Base-by-base conservation (phyloP, 805 yeast species). In the Starmerella bacillaris region DNA sequence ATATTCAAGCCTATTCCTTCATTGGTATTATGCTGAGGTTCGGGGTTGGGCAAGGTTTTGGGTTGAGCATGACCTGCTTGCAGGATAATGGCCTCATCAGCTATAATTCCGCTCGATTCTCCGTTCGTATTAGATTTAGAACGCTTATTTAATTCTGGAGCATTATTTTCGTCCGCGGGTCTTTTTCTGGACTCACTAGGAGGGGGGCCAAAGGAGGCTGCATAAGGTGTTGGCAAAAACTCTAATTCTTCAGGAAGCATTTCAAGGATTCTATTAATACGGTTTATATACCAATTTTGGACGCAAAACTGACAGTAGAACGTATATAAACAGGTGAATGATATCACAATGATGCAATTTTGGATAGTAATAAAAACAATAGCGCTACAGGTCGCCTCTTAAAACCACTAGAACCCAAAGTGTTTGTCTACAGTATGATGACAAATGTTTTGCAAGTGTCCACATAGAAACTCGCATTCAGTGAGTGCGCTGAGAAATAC, bases 161-260 rank as follows among this genome's bases (percentile, higher is more conserved):
- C 20, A 6, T 5, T 21, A 16, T 15, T 21, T 6, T 11, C 12
- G 8, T 14, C 21, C 11, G 14, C 32, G 7, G 14, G 11, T 6
- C 19, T n/a, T 21, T 21, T 22, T 8, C 12, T 24, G 11, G 9
- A n/a, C 8, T n/a, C 34, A 7, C 40, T 35, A n/a, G 39, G 41
- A 8, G 42, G 40, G 3, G 44, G 44, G n/a, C 46, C 48, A 33
- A 44, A 44, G n/a, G 48, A 44, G n/a, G 48, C 48, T 8, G 48
- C 48, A 19, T 33, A 43, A 2, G 48, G 48, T 8, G 48, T 44
- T 5, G 44, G 40, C 5, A 35, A 34, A 19, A 43, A 38, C 24
- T 44, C 44, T 15, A 44, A 27, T 8, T 44, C 46, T 19, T 38
- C 41, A 7, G 36, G 19, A 19, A 27, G 29, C 29, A 26, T 26